Percentiles rank a stretch among this genome's conserved stretches.
These are phyloP conservation scores for Pontederia paniculata DNA, from an alignment of 176 grass and related monocot species.

Conservation along the genomic window DNA sequence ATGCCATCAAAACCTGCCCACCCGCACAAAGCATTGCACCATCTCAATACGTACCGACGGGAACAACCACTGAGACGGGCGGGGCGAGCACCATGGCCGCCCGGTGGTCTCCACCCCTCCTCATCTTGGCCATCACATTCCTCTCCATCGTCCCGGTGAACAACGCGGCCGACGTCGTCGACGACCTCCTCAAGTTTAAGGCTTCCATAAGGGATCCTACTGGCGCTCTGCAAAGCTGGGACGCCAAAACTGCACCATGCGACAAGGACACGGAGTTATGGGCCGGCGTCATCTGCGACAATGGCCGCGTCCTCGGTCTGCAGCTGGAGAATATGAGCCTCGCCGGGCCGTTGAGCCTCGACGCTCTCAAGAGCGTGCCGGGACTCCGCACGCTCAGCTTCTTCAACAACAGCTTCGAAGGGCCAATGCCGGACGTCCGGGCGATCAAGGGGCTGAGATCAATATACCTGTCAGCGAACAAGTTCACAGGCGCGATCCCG, in stretches of 20 bases:
- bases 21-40: neutral
- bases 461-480: conserved; percentile 54
- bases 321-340: conserved; percentile 65
- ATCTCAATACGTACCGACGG: neutral
- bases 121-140: neutral
- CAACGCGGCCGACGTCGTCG: conserved; percentile 16
- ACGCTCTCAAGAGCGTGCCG: conserved; percentile 19
- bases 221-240: conserved; percentile 36
- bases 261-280: conserved; percentile 17
- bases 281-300: conserved; percentile 60
- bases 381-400: conserved; percentile 60
- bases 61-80: neutral
- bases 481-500: conserved; percentile 50
- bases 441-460: conserved; percentile 35
- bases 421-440: conserved; percentile 50
- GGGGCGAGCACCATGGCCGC: conserved; percentile 3
- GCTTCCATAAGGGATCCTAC: conserved; percentile 19
- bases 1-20: neutral
- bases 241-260: conserved; percentile 42
- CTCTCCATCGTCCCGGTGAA: neutral
- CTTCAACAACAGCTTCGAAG: conserved; percentile 47
- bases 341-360: conserved; percentile 40
- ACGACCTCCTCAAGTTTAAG: conserved; percentile 61
- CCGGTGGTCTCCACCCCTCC: neutral
- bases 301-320: conserved; percentile 39